These are phyloP conservation scores for Yueomyces sp. DNA, from an alignment of 1,139 yeast species.

Conservation along the genomic window DNA sequence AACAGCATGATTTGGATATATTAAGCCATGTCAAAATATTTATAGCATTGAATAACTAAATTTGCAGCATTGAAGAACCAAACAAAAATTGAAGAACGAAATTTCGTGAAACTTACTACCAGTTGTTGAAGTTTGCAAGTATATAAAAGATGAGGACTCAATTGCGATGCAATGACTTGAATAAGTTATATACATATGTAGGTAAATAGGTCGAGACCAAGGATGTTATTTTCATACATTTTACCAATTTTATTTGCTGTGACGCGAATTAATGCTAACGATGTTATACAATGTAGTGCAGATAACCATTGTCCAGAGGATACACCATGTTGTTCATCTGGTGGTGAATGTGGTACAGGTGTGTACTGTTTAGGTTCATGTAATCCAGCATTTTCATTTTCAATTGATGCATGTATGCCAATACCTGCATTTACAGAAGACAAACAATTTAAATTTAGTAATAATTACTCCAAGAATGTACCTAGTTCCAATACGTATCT, in stretches of 20 bases:
- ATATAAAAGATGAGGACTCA: too few species aligned
- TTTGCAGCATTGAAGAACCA: too few species aligned
- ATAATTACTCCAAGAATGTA: conserved; percentile 25
- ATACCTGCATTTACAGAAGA: conserved; percentile 36
- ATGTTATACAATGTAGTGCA: conserved; percentile 18
- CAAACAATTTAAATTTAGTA: conserved; percentile 27
- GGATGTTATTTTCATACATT: background rate
- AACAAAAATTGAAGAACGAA: too few species aligned
- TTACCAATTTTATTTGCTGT: background rate
- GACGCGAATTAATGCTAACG: conserved; percentile 3
- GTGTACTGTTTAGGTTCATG: conserved; percentile 68
- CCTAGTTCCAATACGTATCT: conserved; percentile 32
- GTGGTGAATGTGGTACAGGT: conserved; percentile 75
- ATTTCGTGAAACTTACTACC: too few species aligned
- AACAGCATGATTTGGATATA: too few species aligned
- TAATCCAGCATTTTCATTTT: conserved; percentile 40
- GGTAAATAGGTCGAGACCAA: too few species aligned
- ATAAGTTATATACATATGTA: too few species aligned
- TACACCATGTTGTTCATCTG: conserved; percentile 69
- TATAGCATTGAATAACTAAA: too few species aligned
- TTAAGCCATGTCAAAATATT: too few species aligned
- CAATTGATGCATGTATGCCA: conserved; percentile 47
- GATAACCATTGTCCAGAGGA: conserved; percentile 48
- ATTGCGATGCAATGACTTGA: too few species aligned
- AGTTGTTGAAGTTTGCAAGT: too few species aligned